Base-by-base conservation (phyloP, 1,284 basidiomycete genomes). In the Volvariella surrecta region DNA sequence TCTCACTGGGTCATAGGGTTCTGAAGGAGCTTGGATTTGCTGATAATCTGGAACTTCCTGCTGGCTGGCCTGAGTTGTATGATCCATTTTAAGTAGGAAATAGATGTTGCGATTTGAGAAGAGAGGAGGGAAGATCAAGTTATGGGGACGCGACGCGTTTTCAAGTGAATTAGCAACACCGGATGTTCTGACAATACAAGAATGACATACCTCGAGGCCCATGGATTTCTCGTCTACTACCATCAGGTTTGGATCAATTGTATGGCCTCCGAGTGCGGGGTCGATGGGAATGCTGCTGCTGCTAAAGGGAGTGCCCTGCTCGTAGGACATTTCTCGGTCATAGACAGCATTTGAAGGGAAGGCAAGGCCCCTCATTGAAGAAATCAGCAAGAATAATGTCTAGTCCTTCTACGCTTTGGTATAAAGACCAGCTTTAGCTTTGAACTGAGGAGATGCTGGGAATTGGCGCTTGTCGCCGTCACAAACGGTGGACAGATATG, bases 201-300 rank as follows among this genome's bases (percentile, higher is more conserved):
- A 35, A 3, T 24, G 2, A 56, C 59, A 60, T 48, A 68, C 70
- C 50, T 58, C 51, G 32, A 54, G 47, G 10, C 45, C 37, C 16
- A 32, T n/a, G 20, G 31, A 37, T 11, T 18, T 35, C 18, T 19
- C 13, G 34, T 48, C 43, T 30, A 64, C 62, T 32, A 50, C 55
- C 51, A 72, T 59, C 48, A 76, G 58, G 43, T 65, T 66, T 19
- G 77, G 73, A 65, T 78, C 77, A 46, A 79, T 68, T 45, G 65
- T 57, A 16, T 66, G 60, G 34, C 57, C 68, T 45, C 65, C 67
- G 50, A 82, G 72, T 41, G 73, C 76, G 55, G 81, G 81, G 73
- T 84, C 82, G 65, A 85, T 84, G 52, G 78, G 80, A 60, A 84
- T 80, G 59, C 76, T 71, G 67, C 73, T 70, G 55, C 54, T 62